A percentile compares a stretch with the other conserved stretches of the same genome.
These are phyloP conservation scores for Xylaria acuta DNA, from an alignment of 495 filamentous ascomycete species.

Conservation along the genomic window DNA sequence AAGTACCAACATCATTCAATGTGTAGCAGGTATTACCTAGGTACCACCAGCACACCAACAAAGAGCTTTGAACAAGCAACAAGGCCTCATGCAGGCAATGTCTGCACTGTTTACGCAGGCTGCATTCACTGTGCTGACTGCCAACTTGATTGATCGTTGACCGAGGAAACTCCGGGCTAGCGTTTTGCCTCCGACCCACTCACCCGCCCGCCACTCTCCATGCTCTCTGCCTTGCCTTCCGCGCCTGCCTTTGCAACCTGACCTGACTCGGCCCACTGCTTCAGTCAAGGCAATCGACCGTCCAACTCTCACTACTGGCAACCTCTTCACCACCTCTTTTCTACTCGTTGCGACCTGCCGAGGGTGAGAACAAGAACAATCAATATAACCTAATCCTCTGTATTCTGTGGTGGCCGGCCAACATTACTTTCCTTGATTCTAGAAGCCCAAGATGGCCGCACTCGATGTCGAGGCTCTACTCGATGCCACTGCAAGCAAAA, in stretches of 20 bases:
- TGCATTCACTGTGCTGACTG: not conserved
- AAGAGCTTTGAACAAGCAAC: not conserved
- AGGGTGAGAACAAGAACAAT: not conserved
- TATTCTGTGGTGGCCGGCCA: conserved; percentile 16
- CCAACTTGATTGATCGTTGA: not conserved
- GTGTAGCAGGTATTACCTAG: not conserved
- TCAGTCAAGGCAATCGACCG: conserved; percentile 5
- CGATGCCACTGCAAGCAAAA: conserved; percentile 76
- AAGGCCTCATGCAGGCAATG: not conserved
- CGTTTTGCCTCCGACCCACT: conserved; percentile 10
- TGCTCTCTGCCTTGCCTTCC: not conserved
- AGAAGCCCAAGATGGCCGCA: conserved; percentile 73
- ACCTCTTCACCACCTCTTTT: not conserved
- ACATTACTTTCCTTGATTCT: not conserved
- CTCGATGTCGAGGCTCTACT: conserved; percentile 93
- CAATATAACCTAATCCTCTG: conserved; percentile 8
- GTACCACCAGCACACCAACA: not conserved
- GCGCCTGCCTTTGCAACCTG: conserved; percentile 10
- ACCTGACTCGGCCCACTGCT: conserved; percentile 13
- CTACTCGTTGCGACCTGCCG: not conserved
- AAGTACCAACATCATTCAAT: not conserved
- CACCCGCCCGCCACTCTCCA: conserved; percentile 23
- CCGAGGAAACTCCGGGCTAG: conserved; percentile 15
- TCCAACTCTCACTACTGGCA: not conserved
- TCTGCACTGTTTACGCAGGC: not conserved